Evolutionary conservation across 2,329 filamentous ascomycete genomes (phyloP).

Genomic region (Neurospora crassa): DNA sequence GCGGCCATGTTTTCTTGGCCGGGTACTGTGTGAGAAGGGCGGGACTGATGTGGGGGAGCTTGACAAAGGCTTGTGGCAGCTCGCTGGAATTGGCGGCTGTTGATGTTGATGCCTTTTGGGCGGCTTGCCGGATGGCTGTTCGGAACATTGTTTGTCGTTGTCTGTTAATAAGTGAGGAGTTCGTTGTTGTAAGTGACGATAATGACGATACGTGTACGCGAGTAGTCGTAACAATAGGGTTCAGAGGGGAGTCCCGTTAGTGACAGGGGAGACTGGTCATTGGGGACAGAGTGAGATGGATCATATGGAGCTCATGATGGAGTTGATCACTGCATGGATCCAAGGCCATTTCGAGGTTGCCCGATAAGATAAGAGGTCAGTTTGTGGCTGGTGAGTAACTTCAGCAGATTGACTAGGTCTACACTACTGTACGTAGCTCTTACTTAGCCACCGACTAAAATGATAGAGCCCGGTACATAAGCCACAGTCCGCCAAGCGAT

Average conservation of each 20-base stretch:
- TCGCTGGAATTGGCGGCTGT: slow-evolving; percentile 11
- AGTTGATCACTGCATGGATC: not conserved
- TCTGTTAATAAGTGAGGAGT: not conserved
- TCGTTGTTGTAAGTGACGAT: not conserved
- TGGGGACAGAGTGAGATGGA: not conserved
- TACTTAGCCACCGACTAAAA: not conserved
- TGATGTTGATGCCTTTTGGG: slow-evolving; percentile 19
- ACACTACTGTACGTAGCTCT: not conserved
- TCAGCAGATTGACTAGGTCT: too few relatives aligned
- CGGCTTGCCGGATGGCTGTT: slow-evolving; percentile 33
- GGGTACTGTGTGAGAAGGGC: not conserved
- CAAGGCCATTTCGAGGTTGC: not conserved
- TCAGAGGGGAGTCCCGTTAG: not conserved
- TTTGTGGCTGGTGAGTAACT: not conserved
- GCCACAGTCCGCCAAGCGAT: not conserved
- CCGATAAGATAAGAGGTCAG: not conserved
- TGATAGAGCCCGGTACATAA: not conserved
- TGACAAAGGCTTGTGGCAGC: slow-evolving; percentile 42
- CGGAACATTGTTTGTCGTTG: slow-evolving; percentile 30
- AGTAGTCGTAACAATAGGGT: not conserved
- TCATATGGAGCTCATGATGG: not conserved
- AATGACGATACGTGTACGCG: not conserved
- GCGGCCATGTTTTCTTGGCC: slow-evolving; percentile 64
- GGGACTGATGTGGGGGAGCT: slow-evolving; percentile 25
- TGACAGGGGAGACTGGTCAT: not conserved